phyloP scores from a whole-genome alignment of 306 rosid species.

The Dicorynia guianensis region DNA sequence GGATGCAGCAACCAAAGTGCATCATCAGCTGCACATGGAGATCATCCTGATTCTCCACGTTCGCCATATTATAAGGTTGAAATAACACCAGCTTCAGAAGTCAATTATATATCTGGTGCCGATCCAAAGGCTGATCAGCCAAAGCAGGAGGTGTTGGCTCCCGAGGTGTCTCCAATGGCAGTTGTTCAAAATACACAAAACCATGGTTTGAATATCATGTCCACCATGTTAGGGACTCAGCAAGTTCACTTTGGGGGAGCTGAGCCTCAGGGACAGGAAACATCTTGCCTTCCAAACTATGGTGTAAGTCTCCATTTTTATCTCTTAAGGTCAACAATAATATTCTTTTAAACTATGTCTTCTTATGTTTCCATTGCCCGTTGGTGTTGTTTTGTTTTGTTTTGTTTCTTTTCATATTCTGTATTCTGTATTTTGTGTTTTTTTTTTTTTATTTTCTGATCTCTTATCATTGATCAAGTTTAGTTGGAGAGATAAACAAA shows the following conservation, averaged over 20 bases:
- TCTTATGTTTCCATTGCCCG: too few species aligned
- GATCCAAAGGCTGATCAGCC: slow-evolving; percentile 44
- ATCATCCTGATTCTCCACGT: slow-evolving; percentile 39
- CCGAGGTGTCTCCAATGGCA: slow-evolving; percentile 39
- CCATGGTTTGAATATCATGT: slow-evolving; percentile 37
- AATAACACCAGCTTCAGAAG: slow-evolving; percentile 42
- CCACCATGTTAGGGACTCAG: slow-evolving; percentile 36
- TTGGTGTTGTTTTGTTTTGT: not conserved
- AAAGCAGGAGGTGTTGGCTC: slow-evolving; percentile 46
- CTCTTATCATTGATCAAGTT: not conserved
- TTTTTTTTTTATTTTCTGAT: not conserved
- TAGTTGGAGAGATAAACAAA: slow-evolving; percentile 9
- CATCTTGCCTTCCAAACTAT: slow-evolving; percentile 23
- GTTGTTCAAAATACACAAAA: slow-evolving; percentile 32
- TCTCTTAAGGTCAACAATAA: not conserved
- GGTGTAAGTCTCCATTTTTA: slow-evolving; percentile 28
- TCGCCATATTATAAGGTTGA: slow-evolving; percentile 40
- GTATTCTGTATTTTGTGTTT: not conserved
- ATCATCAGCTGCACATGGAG: slow-evolving; percentile 38
- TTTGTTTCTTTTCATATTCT: not conserved
- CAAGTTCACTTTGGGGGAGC: slow-evolving; percentile 34
- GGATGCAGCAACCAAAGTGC: slow-evolving; percentile 43
- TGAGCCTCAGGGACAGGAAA: slow-evolving; percentile 33
- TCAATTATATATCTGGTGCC: slow-evolving; percentile 15
- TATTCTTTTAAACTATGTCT: not conserved